Conservation (phyloP, 208 protist species). For the Crithidia bombi region DNA sequence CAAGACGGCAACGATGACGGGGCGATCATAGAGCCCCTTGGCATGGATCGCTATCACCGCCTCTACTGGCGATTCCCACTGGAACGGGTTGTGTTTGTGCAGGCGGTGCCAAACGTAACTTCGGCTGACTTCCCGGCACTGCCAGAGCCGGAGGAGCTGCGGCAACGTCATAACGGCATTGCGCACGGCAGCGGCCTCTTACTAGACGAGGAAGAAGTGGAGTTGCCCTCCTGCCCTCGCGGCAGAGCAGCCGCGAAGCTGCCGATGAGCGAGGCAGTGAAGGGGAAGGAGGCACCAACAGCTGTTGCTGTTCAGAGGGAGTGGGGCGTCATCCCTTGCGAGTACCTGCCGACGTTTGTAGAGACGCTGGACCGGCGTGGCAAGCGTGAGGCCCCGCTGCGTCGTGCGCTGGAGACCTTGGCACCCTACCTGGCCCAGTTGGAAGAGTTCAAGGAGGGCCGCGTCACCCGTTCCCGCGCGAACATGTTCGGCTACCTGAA, state of each 20-base stretch:
- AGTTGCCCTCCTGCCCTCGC: background rate
- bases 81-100: constrained; percentile 68
- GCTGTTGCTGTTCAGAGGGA: constrained; percentile 25
- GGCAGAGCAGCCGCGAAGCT: background rate
- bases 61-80: constrained; percentile 91
- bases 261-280: background rate
- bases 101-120: constrained; percentile 51
- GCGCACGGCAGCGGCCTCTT: constrained; percentile 25
- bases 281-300: constrained; percentile 4
- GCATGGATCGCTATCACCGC: constrained; percentile 85
- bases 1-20: constrained; percentile 65
- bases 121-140: constrained; percentile 37
- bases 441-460: constrained; percentile 40
- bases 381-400: constrained; percentile 64
- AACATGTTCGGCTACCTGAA: constrained; percentile 85
- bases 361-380: constrained; percentile 69
- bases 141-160: constrained; percentile 45
- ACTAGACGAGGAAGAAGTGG: constrained; percentile 60
- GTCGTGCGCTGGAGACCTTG: constrained; percentile 49
- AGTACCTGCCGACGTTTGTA: constrained; percentile 66
- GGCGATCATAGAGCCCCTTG: constrained; percentile 68
- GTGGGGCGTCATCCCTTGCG: constrained; percentile 72
- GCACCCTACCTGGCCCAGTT: constrained; percentile 54
- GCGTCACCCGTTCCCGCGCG: constrained; percentile 67
- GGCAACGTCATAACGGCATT: background rate